phyloP scores from a whole-genome alignment of 1,139 yeast genomes.

The Blastobotrys persicus region DNA sequence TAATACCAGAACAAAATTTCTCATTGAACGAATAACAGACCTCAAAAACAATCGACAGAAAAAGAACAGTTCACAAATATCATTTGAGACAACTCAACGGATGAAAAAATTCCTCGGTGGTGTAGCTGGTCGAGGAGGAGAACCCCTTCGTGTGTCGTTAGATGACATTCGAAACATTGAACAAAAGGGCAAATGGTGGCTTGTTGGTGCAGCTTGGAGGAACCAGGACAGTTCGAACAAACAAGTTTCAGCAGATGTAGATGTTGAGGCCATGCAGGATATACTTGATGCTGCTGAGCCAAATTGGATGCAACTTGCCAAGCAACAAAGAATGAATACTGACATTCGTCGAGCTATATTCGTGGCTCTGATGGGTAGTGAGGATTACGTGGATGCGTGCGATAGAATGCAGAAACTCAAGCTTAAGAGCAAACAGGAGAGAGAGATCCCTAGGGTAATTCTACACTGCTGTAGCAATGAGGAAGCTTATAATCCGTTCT shows the following conservation, averaged over 20 bases:
- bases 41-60: constrained; percentile 82
- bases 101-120: constrained; percentile 67
- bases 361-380: constrained; percentile 91
- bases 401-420: constrained; percentile 76
- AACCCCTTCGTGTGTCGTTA: constrained; percentile 80
- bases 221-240: constrained; percentile 33
- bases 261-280: constrained; percentile 45
- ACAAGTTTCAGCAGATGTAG: constrained; percentile 22
- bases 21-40: constrained; percentile 80
- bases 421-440: constrained; percentile 76
- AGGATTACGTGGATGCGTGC: constrained; percentile 85
- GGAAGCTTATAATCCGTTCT: constrained; percentile 84
- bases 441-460: constrained; percentile 83
- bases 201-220: constrained; percentile 96
- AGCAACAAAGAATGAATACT: constrained; percentile 88
- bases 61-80: constrained; percentile 45
- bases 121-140: constrained; percentile 45
- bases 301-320: constrained; percentile 86
- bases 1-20: constrained; percentile 70
- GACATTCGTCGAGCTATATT: constrained; percentile 92
- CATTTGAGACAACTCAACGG: constrained; percentile 52
- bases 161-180: constrained; percentile 77
- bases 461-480: constrained; percentile 86
- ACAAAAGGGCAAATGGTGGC: constrained; percentile 96
- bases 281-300: constrained; percentile 69